Percentiles rank a stretch among this genome's conserved stretches.
Evolutionary conservation across 2,329 filamentous ascomycete species (phyloP).

Genomic region (Xylariaceae sp.): DNA sequence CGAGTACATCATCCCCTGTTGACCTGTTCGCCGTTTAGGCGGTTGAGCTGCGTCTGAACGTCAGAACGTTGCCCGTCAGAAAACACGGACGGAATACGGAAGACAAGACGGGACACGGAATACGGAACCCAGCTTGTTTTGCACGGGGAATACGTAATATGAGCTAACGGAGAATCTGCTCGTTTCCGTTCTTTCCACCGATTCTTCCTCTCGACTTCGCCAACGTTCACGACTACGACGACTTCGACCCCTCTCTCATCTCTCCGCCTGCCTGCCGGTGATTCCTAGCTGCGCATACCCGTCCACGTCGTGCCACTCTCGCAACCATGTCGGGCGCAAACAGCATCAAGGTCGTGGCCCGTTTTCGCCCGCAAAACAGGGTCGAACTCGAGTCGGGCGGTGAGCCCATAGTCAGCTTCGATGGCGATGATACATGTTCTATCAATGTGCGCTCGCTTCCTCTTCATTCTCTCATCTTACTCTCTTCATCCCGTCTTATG

Average conservation of each 20-base stretch:
- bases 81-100: no score
- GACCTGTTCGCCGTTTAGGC: slow-evolving; percentile 30
- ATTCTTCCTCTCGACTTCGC: slow-evolving; percentile 5
- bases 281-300: slow-evolving; percentile 26
- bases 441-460: slow-evolving; percentile 61
- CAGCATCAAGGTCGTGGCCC: slow-evolving; percentile 85
- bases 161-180: slow-evolving; percentile 24
- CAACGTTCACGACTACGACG: background rate
- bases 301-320: slow-evolving; percentile 19
- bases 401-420: slow-evolving; percentile 85
- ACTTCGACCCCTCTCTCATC: background rate
- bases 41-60: slow-evolving; percentile 24
- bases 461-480: background rate
- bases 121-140: slow-evolving; percentile 8
- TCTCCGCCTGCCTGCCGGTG: background rate
- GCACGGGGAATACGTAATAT: slow-evolving; percentile 25
- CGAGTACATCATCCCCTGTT: slow-evolving; percentile 15
- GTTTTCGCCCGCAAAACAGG: slow-evolving; percentile 96
- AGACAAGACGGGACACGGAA: no score
- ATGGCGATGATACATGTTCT: slow-evolving; percentile 80
- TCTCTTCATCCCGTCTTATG: background rate
- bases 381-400: slow-evolving; percentile 85
- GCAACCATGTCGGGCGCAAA: slow-evolving; percentile 54
- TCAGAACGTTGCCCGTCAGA: no score
- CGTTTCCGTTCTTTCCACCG: slow-evolving; percentile 4